Conservation (phyloP, 805 yeast species). For the Candida parachauliodes region DNA sequence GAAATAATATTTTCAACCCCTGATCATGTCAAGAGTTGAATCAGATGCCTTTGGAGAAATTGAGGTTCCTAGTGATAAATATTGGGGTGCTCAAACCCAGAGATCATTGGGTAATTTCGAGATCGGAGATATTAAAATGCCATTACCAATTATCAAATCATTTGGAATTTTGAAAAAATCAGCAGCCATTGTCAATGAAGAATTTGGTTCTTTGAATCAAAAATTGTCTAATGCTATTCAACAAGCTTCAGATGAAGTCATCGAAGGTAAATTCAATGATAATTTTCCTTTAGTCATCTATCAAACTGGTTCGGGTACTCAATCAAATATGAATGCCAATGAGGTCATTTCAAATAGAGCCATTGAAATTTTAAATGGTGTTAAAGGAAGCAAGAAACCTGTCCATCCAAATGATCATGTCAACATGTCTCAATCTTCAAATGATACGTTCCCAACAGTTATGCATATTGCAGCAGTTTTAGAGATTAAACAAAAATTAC, state of each 20-base stretch:
- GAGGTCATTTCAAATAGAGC: constrained; percentile 39
- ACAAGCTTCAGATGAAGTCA: constrained; percentile 36
- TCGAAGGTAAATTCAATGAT: constrained; percentile 34
- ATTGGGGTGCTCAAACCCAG: constrained; percentile 40
- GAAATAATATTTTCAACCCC: neutral
- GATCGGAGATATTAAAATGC: constrained; percentile 36
- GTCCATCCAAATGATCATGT: constrained; percentile 40
- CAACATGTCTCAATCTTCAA: constrained; percentile 38
- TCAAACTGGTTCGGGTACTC: constrained; percentile 42
- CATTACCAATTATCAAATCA: constrained; percentile 30
- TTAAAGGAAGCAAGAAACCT: constrained; percentile 33
- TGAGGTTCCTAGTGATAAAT: constrained; percentile 29
- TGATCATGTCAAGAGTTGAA: constrained; percentile 20
- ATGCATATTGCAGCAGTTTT: constrained; percentile 42
- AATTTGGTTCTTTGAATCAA: constrained; percentile 30
- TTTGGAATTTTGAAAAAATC: constrained; percentile 38
- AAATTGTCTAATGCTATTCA: constrained; percentile 30
- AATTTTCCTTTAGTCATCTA: constrained; percentile 40
- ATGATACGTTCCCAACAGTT: constrained; percentile 40
- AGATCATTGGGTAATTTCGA: constrained; percentile 36
- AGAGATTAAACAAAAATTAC: constrained; percentile 25
- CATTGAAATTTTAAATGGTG: constrained; percentile 37
- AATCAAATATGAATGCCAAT: constrained; percentile 39
- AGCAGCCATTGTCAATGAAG: constrained; percentile 35
- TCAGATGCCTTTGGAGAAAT: constrained; percentile 39